Evolutionary conservation across 805 yeast genomes (phyloP).

Genomic region (Candida patagonica): DNA sequence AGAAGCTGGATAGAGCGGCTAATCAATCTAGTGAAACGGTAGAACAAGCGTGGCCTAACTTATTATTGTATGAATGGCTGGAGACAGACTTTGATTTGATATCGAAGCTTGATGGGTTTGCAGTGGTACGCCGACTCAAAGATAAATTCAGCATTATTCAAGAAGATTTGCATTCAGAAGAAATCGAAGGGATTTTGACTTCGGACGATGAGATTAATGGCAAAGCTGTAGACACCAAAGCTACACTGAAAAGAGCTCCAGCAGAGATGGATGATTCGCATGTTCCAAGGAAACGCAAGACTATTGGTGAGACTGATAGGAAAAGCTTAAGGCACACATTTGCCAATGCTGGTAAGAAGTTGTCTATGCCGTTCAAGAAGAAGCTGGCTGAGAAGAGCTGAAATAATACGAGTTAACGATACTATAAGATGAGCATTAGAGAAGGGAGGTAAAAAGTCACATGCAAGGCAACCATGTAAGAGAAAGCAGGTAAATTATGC

Average conservation of each 20-base stretch:
- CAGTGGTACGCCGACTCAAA: not conserved
- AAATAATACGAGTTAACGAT: no score
- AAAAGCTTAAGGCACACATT: constrained; percentile 10
- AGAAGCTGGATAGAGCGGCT: constrained; percentile 5
- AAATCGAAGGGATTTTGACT: constrained; percentile 2
- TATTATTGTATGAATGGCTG: constrained; percentile 2
- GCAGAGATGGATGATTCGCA: not conserved
- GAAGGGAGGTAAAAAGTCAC: no score
- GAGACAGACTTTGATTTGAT: not conserved
- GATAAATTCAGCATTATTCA: not conserved
- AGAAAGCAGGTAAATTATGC: no score
- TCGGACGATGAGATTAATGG: constrained; percentile 1
- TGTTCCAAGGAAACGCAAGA: not conserved
- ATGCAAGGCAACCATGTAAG: no score
- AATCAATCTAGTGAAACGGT: constrained; percentile 19
- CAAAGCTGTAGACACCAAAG: not conserved
- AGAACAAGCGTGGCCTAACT: not conserved
- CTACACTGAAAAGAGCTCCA: not conserved
- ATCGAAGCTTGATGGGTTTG: not conserved
- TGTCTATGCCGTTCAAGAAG: constrained; percentile 11
- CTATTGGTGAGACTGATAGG: not conserved
- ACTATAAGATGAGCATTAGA: no score
- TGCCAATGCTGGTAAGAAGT: constrained; percentile 14
- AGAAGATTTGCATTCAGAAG: not conserved
- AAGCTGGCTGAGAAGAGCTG: no score